These are phyloP conservation scores for Cytospora chrysosperma DNA, from an alignment of 2,329 filamentous ascomycete species.

Conservation along the genomic window DNA sequence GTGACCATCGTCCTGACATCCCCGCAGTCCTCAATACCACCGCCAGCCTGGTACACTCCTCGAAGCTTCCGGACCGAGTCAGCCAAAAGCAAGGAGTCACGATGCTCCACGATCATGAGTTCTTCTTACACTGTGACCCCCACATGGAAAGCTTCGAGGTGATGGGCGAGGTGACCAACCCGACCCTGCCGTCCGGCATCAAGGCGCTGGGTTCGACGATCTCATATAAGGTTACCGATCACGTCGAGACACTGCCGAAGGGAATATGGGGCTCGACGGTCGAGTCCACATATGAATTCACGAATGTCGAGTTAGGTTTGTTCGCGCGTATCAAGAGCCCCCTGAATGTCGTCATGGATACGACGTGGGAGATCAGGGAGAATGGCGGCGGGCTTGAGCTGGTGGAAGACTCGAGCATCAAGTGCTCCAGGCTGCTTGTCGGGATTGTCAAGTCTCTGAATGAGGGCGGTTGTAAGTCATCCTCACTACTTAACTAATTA, in stretches of 20 bases:
- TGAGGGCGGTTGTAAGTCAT: constrained; percentile 46
- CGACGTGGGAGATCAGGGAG: constrained; percentile 44
- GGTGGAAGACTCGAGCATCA: constrained; percentile 50
- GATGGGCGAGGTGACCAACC: constrained; percentile 31
- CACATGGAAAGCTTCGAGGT: constrained; percentile 46
- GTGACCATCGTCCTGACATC: not conserved
- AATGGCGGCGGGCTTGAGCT: constrained; percentile 40
- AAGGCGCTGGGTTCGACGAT: constrained; percentile 29
- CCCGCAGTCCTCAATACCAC: constrained; percentile 44
- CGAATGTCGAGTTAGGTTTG: constrained; percentile 47
- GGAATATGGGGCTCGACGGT: constrained; percentile 55
- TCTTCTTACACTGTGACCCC: constrained; percentile 53
- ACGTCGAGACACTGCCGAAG: constrained; percentile 33
- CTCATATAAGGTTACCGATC: constrained; percentile 30
- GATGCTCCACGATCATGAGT: constrained; percentile 51
- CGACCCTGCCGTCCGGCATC: constrained; percentile 29
- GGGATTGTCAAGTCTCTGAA: constrained; percentile 51
- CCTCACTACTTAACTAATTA: not conserved
- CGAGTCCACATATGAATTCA: constrained; percentile 54
- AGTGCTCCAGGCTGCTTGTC: constrained; percentile 49
- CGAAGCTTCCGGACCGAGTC: constrained; percentile 41
- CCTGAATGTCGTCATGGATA: constrained; percentile 53
- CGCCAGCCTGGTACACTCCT: constrained; percentile 42
- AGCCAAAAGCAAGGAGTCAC: constrained; percentile 39
- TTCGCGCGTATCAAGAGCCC: constrained; percentile 54